Base-by-base conservation (phyloP, 805 yeast genomes). In the Schwanniomyces sp. region DNA sequence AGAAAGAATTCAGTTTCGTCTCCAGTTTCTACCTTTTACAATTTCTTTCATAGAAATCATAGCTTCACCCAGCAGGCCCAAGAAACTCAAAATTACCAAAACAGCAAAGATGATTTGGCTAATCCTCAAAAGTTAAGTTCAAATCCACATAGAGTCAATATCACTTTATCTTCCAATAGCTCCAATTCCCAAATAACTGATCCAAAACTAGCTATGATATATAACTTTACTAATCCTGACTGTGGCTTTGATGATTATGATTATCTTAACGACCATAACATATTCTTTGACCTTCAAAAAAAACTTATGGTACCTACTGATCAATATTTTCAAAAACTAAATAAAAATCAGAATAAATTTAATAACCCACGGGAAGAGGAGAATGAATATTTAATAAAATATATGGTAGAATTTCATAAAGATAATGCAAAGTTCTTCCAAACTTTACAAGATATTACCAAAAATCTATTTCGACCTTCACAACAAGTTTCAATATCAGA, bases 241-340 rank as follows among this genome's bases (percentile, higher is more conserved):
- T 66, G 57, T 48, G 43, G 61, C 1, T 32, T 57, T 5, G 72
- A 67, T 12, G 65, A 59, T 11, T 21, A 40, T 5, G 71, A 63
- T 2, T 50, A 48, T 32, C 27, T 46, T 5, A 43, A 43, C 3
- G 67, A 64, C 7, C 64, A 61, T 44, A 42, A 54, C 0, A 47
- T 59, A 3, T 47, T 64, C n/a, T 39, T 45, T 24, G 69, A 64
- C 29, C 54, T 65, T 7, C 70, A 63, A 34, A 66, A 58, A 43
- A 67, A 64, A 50, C 41, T 67, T 26, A 51, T 67, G 53, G 44
- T 61, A 8, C 74, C 74, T 5, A 67, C 71, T 1, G 74, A 69
- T 44, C 74, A 67, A 50, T 69, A 56, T 43, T 42, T 69, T 11
- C 66, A 52, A 47, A 62, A 56, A 41, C 44, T 53, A 38, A 60